These are phyloP conservation scores for Rhizophagus prolifer DNA, from an alignment of 192 early-diverging fungal genomes.

Conservation along the genomic window DNA sequence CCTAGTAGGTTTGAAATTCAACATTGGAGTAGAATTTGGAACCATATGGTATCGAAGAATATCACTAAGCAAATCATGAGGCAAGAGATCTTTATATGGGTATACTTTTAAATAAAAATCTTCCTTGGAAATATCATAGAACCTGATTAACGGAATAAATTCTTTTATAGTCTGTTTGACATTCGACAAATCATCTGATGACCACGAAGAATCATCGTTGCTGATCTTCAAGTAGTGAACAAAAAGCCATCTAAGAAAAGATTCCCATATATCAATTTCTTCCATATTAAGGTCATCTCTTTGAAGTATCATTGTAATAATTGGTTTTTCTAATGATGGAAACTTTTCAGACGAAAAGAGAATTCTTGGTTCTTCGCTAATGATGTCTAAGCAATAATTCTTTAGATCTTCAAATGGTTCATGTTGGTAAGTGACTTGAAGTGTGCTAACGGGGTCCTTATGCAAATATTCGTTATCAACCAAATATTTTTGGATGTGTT, in stretches of 20 bases:
- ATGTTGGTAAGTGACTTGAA: background rate
- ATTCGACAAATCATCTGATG: background rate
- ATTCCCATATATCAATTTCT: background rate
- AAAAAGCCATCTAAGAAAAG: background rate
- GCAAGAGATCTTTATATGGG: background rate
- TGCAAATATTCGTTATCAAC: background rate
- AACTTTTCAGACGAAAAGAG: background rate
- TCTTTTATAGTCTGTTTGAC: background rate
- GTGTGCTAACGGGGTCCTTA: background rate
- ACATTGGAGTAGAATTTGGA: background rate
- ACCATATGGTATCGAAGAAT: background rate
- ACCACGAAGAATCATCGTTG: background rate
- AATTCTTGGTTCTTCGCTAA: background rate
- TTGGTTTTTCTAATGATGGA: background rate
- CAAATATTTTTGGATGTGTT: background rate
- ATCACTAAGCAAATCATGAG: background rate
- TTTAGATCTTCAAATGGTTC: background rate
- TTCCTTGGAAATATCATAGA: background rate
- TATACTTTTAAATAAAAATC: slow-evolving; percentile 7
- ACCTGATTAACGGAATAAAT: background rate
- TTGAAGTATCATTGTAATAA: background rate
- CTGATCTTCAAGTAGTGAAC: background rate
- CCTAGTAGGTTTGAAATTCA: background rate
- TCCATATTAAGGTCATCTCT: background rate
- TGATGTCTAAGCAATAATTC: background rate